Percentiles rank a stretch among this genome's conserved stretches.
phyloP scores from a whole-genome alignment of 371 early-diverging fungal genomes.

The Vavraia culicis region DNA sequence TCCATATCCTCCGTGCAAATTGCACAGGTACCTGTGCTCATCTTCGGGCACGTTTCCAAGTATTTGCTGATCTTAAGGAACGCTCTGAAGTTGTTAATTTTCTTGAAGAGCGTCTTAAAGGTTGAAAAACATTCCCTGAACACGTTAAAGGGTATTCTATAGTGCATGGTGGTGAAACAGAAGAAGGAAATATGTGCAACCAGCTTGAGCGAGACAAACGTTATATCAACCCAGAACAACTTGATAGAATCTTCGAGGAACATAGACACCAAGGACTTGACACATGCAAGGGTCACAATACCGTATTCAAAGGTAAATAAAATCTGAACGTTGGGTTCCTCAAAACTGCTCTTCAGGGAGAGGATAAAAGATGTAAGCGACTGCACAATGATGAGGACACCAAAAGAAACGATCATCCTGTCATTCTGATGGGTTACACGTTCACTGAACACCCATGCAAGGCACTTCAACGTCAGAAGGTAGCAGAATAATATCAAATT shows the following conservation, averaged over 20 bases:
- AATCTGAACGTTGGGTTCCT: conserved; percentile 1
- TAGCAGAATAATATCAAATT: conserved; percentile 23
- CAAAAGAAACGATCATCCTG: not conserved
- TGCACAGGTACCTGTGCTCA: conserved; percentile 19
- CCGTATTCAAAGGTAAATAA: conserved; percentile 30
- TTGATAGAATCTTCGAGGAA: no score
- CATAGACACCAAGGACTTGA: conserved; percentile 7
- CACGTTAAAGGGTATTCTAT: conserved; percentile 23
- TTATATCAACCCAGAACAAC: conserved; percentile 16
- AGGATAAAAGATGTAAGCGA: no score
- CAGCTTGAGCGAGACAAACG: conserved; percentile 1
- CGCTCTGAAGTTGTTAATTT: conserved; percentile 2
- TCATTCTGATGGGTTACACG: conserved; percentile 1
- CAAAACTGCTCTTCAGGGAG: not conserved
- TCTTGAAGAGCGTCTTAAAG: conserved; percentile 12
- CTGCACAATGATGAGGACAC: no score
- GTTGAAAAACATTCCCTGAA: conserved; percentile 14
- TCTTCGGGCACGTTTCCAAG: conserved; percentile 17
- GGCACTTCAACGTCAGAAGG: conserved; percentile 12
- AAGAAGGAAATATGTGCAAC: conserved; percentile 15
- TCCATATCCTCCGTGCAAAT: conserved; percentile 35
- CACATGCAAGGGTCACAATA: conserved; percentile 1
- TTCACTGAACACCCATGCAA: conserved; percentile 16
- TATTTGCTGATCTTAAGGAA: conserved; percentile 17
- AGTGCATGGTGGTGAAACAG: conserved; percentile 3